Evolutionary conservation across 2,329 filamentous ascomycete species (phyloP), one percentile per base, ranked within the genome.

Genomic region (Balansia obtecta): DNA sequence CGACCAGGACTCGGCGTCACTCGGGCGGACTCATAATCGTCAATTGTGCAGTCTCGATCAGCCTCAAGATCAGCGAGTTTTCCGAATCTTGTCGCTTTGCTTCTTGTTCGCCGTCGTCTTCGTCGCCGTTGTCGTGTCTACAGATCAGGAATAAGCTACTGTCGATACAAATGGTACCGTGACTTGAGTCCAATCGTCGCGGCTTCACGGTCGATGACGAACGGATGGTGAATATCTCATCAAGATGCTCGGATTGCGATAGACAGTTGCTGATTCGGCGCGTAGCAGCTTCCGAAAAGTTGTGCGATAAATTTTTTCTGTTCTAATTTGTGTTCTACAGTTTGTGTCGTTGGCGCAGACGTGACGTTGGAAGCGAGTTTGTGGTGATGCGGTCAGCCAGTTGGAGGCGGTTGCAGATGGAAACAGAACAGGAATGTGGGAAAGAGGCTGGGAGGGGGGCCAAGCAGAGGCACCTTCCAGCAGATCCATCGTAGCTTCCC

Each of bases 11-110:
- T 52, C 45, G 50, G 18, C 42, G 45, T 56, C 51, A 59, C 51
- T 53, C 53, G 40, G 48, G 49, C 51, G 46, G 51, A 55, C 48
- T 54, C 57, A 59, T 57, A 59, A 51, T 57, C 55, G 54, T 48
- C 47, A 50, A 20, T 39, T n/a, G 43, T 18, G 37, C 46, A 34
- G 34, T 11, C 30, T 40, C 18, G n/a, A 20, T 38, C 5, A 27
- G 1, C 27, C 27, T 27, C 27, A 27, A 27, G 27, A 27, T 27
- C 27, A 27, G 27, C 27, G 7, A 8, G 27, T 27, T 27, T 27
- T 27, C 27, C 8, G n/a, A 27, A 27, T 8, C 27, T 27, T 27
- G 27, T 27, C 27, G 27, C 27, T 27, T 27, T 27, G 27, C 27
- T 27, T 27, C 27, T 27, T 27, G 27, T 27, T 27, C 27, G 27